A percentile compares a stretch with the other conserved stretches of the same genome.
These are phyloP conservation scores for Pseudomicrostroma phylloplanum DNA, from an alignment of 1,284 basidiomycete genomes.

Conservation along the genomic window DNA sequence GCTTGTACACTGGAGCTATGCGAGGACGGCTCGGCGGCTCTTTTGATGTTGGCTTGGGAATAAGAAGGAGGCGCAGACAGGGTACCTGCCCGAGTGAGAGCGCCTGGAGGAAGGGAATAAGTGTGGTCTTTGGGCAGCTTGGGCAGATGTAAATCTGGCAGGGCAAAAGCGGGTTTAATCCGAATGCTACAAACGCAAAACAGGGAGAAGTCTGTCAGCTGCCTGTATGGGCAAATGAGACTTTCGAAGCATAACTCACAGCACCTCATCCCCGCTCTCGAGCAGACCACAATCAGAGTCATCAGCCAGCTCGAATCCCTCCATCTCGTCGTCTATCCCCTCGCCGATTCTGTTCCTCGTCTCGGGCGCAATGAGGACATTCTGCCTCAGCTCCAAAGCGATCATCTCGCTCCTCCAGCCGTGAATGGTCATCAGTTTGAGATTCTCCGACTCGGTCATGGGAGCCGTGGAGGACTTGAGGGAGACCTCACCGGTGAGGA, in stretches of 20 bases:
- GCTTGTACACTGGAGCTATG: slow-evolving; percentile 45
- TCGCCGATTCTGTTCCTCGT: slow-evolving; percentile 9
- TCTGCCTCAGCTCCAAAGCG: slow-evolving; percentile 42
- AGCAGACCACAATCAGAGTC: slow-evolving; percentile 46
- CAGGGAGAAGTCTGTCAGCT: slow-evolving; percentile 10
- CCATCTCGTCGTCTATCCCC: slow-evolving; percentile 14
- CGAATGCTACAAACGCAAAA: slow-evolving; percentile 6
- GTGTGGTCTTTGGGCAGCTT: slow-evolving; percentile 1
- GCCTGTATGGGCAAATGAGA: not conserved
- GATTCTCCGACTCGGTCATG: slow-evolving; percentile 27
- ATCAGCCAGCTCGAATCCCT: slow-evolving; percentile 41
- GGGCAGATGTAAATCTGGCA: slow-evolving; percentile 9
- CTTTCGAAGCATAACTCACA: slow-evolving; percentile 14
- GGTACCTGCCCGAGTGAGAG: slow-evolving; percentile 26
- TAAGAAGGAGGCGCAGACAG: slow-evolving; percentile 35
- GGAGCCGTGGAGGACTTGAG: not conserved
- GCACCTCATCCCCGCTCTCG: slow-evolving; percentile 44
- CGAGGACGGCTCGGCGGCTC: slow-evolving; percentile 41
- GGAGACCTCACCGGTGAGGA: slow-evolving; percentile 2
- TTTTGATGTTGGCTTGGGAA: slow-evolving; percentile 23
- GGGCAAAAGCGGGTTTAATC: slow-evolving; percentile 8
- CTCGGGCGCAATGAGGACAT: slow-evolving; percentile 29
- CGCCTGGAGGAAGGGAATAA: slow-evolving; percentile 7
- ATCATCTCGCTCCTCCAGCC: slow-evolving; percentile 47
- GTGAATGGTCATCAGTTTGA: slow-evolving; percentile 45